Percentiles rank a stretch among this genome's conserved stretches.
phyloP scores from a whole-genome alignment of 805 yeast genomes.

The Candida fluviatilis region DNA sequence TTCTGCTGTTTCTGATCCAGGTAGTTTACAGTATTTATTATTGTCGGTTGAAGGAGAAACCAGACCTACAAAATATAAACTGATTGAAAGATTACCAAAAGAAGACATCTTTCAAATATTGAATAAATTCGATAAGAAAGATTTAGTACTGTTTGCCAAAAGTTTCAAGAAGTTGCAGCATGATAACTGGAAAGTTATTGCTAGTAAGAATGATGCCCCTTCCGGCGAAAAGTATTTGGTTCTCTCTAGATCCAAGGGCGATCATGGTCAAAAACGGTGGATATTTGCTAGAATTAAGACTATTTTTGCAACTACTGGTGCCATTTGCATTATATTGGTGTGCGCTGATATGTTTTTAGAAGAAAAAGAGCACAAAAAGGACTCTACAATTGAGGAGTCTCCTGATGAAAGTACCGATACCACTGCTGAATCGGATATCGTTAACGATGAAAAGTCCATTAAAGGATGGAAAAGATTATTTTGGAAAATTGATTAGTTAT shows the following conservation, averaged over 20 bases:
- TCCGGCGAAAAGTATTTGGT: constrained; percentile 11
- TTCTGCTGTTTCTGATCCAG: constrained; percentile 1
- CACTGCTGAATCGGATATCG: no score
- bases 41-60: constrained; percentile 33
- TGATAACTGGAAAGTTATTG: constrained; percentile 52
- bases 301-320: constrained; percentile 23
- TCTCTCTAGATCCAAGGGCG: constrained; percentile 8
- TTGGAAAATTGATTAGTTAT: no score
- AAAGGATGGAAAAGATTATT: neutral
- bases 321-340: constrained; percentile 17
- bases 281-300: constrained; percentile 13
- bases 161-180: constrained; percentile 40
- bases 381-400: no score
- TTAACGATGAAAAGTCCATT: neutral
- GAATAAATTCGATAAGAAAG: constrained; percentile 28
- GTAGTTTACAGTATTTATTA: constrained; percentile 23
- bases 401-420: no score
- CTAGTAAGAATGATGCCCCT: constrained; percentile 31
- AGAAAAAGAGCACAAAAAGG: no score
- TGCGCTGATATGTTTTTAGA: constrained; percentile 18
- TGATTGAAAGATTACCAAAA: constrained; percentile 32
- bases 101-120: constrained; percentile 42
- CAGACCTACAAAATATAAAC: constrained; percentile 29
- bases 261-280: neutral
- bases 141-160: constrained; percentile 30